A percentile compares a stretch with the other conserved stretches of the same genome.
Evolutionary conservation across 2,329 filamentous ascomycete genomes (phyloP).

Genomic region (Colletotrichum euphorbiae): DNA sequence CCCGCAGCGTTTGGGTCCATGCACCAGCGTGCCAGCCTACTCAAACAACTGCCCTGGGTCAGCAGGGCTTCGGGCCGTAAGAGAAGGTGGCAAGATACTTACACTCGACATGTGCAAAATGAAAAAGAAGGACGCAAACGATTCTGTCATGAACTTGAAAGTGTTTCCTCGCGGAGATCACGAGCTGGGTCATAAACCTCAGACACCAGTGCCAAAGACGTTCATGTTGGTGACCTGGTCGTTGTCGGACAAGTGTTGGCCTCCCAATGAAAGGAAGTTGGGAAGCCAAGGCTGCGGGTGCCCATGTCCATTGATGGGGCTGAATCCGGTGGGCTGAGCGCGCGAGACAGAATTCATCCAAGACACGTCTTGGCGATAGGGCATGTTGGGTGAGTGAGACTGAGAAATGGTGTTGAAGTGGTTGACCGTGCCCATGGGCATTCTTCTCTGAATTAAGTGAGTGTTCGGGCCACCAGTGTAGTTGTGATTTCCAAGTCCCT

Average conservation of each 20-base stretch:
- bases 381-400: not conserved
- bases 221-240: not conserved
- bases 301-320: conserved; percentile 22
- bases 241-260: conserved; percentile 16
- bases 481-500: conserved; percentile 42
- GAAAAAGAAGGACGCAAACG: conserved; percentile 10
- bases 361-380: not conserved
- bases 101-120: conserved; percentile 13
- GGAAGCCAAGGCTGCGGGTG: not conserved
- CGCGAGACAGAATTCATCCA: not conserved
- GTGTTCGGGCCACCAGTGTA: conserved; percentile 35
- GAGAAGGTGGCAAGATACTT: not conserved
- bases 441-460: conserved; percentile 20
- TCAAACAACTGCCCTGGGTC: conserved; percentile 26
- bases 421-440: not conserved
- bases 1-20: not conserved
- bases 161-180: not conserved
- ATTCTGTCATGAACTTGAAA: not conserved
- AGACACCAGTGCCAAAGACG: conserved; percentile 11
- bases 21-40: conserved; percentile 7
- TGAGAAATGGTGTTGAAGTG: conserved; percentile 8
- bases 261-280: not conserved
- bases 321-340: not conserved
- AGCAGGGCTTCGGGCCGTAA: not conserved
- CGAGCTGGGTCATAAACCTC: not conserved